These are phyloP conservation scores for Termitomyces sp. DNA, from an alignment of 1,284 basidiomycete genomes.

Conservation along the genomic window DNA sequence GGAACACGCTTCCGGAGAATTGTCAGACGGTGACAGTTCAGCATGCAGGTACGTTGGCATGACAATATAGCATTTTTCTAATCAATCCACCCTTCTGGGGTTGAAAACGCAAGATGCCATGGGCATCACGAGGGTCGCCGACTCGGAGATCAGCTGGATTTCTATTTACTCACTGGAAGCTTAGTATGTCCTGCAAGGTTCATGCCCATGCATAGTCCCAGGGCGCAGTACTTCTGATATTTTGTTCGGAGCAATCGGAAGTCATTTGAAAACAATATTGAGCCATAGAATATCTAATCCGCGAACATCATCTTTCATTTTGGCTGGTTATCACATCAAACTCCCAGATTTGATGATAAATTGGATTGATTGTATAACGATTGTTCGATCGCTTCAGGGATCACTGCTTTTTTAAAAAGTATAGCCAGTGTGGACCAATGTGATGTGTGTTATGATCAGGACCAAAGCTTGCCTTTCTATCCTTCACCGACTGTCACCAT, in stretches of 20 bases:
- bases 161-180: not conserved
- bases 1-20: not conserved
- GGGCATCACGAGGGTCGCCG: not conserved
- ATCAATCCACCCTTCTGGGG: not conserved
- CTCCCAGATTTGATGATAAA: no score
- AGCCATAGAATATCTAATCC: no score
- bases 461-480: not conserved
- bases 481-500: not conserved
- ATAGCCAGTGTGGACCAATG: not conserved
- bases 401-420: no score
- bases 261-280: not conserved
- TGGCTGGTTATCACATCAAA: no score
- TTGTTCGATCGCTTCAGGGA: no score
- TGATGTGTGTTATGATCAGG: not conserved
- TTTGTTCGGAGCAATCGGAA: no score
- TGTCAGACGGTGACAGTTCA: not conserved
- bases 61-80: not conserved
- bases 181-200: no score
- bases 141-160: not conserved
- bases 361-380: no score
- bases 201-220: not conserved
- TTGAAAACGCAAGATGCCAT: not conserved
- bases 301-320: no score
- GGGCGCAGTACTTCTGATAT: not conserved
- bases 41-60: not conserved